phyloP scores from a whole-genome alignment of 345 rosid species.

The Trapa bicornis region DNA sequence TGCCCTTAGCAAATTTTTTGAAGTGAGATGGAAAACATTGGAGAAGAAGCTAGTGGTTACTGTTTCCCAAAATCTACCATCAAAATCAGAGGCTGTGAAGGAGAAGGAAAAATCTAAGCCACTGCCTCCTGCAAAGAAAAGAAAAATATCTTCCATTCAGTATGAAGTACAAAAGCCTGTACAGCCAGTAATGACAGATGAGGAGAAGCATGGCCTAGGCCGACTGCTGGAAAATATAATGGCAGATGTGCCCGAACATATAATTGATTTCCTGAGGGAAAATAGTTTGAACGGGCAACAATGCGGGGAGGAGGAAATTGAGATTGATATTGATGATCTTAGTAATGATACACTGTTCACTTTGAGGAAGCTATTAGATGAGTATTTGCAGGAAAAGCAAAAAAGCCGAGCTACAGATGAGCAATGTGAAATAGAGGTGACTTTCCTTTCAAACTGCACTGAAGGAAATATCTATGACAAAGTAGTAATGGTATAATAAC shows the following conservation, averaged over 20 bases:
- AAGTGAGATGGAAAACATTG: conserved; percentile 68
- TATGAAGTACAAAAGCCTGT: conserved; percentile 35
- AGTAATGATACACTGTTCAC: conserved; percentile 61
- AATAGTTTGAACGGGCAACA: conserved; percentile 58
- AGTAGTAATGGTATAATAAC: not conserved
- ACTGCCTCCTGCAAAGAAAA: conserved; percentile 48
- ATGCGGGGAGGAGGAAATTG: conserved; percentile 73
- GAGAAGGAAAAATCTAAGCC: conserved; percentile 27
- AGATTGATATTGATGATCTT: conserved; percentile 90
- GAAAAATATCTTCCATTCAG: conserved; percentile 34
- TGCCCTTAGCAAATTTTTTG: conserved; percentile 57
- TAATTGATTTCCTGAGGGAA: conserved; percentile 71
- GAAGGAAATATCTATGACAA: not conserved
- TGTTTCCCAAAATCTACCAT: conserved; percentile 23
- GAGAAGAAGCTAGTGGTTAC: conserved; percentile 47
- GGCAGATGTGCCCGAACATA: conserved; percentile 60
- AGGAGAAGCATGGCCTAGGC: conserved; percentile 52
- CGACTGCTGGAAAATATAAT: conserved; percentile 47
- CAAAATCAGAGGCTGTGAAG: conserved; percentile 17
- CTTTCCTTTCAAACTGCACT: conserved; percentile 7
- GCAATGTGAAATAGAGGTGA: conserved; percentile 86
- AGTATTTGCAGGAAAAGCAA: conserved; percentile 51
- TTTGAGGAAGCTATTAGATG: conserved; percentile 60
- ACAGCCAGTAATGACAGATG: conserved; percentile 42
- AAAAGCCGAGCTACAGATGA: conserved; percentile 40